These are phyloP conservation scores for Clausena lansium DNA, from an alignment of 345 rosid species.

Conservation along the genomic window DNA sequence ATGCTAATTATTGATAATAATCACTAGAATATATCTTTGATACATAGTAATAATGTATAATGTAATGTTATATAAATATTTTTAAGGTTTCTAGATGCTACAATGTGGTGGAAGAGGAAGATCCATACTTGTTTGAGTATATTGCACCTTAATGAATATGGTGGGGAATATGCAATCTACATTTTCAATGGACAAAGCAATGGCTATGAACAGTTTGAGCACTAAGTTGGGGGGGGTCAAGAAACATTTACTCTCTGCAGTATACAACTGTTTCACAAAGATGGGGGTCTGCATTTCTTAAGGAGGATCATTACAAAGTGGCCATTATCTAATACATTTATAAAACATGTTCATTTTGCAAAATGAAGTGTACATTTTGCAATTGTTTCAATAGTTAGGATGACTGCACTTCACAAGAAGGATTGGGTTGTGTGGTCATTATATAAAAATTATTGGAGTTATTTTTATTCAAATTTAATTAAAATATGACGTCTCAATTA, in stretches of 20 bases:
- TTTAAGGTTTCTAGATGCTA: conserved; percentile 2
- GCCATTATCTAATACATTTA: neutral
- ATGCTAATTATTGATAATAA: conserved; percentile 25
- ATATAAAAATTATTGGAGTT: no score
- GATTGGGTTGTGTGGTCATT: no score
- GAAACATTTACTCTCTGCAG: no score
- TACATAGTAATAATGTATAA: conserved; percentile 9
- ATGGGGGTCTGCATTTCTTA: no score
- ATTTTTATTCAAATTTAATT: no score
- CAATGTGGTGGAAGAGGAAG: conserved; percentile 17
- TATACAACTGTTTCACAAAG: no score
- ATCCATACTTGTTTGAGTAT: conserved; percentile 29
- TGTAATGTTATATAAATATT: neutral
- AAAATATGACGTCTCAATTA: no score
- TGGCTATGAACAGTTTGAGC: conserved; percentile 12
- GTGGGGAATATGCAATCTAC: conserved; percentile 41
- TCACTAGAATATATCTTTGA: conserved; percentile 21
- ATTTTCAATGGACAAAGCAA: conserved; percentile 46
- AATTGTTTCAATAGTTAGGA: no score
- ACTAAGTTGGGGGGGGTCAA: no score
- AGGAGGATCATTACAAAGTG: neutral
- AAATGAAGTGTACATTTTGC: neutral
- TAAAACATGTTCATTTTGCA: neutral
- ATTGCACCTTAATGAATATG: conserved; percentile 20
- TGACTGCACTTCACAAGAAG: no score